phyloP scores from a whole-genome alignment of 495 filamentous ascomycete genomes.

The Thermochaetoides thermophila region DNA sequence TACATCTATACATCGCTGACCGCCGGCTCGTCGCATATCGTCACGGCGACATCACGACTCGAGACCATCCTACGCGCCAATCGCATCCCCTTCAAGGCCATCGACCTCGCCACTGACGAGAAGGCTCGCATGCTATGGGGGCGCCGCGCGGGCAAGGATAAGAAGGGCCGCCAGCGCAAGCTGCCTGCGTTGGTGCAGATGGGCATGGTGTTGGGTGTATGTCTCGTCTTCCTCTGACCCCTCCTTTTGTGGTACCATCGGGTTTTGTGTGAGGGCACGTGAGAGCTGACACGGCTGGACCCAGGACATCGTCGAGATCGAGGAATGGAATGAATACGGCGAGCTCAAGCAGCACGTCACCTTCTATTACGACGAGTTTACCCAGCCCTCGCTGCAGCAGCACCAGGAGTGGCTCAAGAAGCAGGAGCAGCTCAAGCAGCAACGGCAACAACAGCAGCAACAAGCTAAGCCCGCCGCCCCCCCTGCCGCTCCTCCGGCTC shows the following conservation, averaged over 20 bases:
- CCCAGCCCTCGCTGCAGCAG: slow-evolving; percentile 28
- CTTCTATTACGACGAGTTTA: slow-evolving; percentile 40
- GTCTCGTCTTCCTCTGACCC: slow-evolving; percentile 19
- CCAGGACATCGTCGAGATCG: slow-evolving; percentile 82
- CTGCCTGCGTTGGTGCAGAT: slow-evolving; percentile 80
- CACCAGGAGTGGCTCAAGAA: slow-evolving; percentile 22
- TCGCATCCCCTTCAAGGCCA: slow-evolving; percentile 76
- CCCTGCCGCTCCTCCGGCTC: slow-evolving; percentile 11
- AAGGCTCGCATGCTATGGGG: slow-evolving; percentile 84
- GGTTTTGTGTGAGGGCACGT: neutral
- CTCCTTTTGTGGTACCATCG: neutral
- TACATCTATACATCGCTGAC: slow-evolving; percentile 92
- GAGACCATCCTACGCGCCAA: slow-evolving; percentile 96
- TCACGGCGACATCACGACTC: slow-evolving; percentile 86
- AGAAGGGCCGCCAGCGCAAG: slow-evolving; percentile 51
- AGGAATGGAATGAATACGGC: slow-evolving; percentile 98
- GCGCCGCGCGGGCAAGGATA: slow-evolving; percentile 51
- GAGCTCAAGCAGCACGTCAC: slow-evolving; percentile 77
- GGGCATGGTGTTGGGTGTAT: slow-evolving; percentile 73
- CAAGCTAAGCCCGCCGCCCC: slow-evolving; percentile 6
- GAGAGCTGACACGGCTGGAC: too few species aligned
- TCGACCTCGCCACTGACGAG: slow-evolving; percentile 87
- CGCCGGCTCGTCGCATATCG: slow-evolving; percentile 89
- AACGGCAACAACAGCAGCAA: too few species aligned
- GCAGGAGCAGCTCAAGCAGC: neutral